Evolutionary conservation across 2,329 filamentous ascomycete species (phyloP).

Genomic region (Elsinoe ampelina): DNA sequence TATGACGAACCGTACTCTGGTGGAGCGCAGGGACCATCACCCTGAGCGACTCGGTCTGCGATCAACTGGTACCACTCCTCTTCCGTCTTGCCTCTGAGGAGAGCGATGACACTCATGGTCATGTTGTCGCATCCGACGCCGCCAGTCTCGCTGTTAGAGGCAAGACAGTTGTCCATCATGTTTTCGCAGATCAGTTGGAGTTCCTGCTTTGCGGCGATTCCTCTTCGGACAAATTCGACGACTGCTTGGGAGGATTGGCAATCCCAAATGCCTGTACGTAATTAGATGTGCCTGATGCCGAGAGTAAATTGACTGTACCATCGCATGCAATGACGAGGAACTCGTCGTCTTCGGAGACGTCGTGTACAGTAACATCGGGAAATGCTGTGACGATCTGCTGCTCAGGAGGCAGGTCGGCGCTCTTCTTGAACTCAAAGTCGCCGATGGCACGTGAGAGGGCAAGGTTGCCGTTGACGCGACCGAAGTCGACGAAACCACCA

Average conservation of each 20-base stretch:
- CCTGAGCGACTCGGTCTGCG: constrained; percentile 84
- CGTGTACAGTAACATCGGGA: constrained; percentile 86
- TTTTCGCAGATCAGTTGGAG: constrained; percentile 95
- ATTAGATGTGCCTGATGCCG: constrained; percentile 16
- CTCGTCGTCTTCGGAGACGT: constrained; percentile 86
- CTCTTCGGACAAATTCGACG: constrained; percentile 89
- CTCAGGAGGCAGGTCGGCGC: constrained; percentile 90
- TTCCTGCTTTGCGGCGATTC: constrained; percentile 92
- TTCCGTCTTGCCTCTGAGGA: constrained; percentile 85
- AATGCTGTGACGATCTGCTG: constrained; percentile 97
- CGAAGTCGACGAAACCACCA: constrained; percentile 96
- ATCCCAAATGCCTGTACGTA: constrained; percentile 82
- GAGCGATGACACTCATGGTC: constrained; percentile 88
- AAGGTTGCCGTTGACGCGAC: constrained; percentile 94
- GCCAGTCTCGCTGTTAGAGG: constrained; percentile 94
- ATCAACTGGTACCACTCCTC: constrained; percentile 98
- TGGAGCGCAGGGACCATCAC: constrained; percentile 95
- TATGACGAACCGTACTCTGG: constrained; percentile 93
- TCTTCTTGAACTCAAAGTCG: constrained; percentile 99
- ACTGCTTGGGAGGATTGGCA: constrained; percentile 98
- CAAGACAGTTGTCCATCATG: constrained; percentile 99
- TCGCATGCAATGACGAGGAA: constrained; percentile 91
- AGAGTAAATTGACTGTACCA: constrained; percentile 44
- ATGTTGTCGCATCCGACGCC: constrained; percentile 99
- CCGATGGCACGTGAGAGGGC: constrained; percentile 94